A percentile compares a stretch with the other conserved stretches of the same genome.
Evolutionary conservation across 306 rosid genomes (phyloP).

Genomic region (Dryas alaskensis): DNA sequence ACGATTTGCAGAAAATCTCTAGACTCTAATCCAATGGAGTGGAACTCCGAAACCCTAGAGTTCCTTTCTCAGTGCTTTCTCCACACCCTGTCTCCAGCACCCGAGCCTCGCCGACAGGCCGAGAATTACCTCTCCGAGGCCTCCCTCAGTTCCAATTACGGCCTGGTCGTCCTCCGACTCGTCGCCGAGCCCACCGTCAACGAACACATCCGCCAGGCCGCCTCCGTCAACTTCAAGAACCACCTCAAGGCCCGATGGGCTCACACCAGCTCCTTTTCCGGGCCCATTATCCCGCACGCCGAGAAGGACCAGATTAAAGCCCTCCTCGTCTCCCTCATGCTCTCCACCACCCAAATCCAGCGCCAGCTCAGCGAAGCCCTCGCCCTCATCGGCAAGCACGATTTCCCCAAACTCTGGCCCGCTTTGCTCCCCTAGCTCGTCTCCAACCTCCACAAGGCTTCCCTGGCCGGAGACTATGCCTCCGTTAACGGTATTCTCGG

Average conservation of each 20-base stretch:
- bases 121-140: slow-evolving; percentile 68
- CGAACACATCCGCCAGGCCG: slow-evolving; percentile 83
- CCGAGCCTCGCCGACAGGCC: slow-evolving; percentile 91
- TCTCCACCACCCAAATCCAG: slow-evolving; percentile 63
- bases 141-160: slow-evolving; percentile 64
- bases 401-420: slow-evolving; percentile 86
- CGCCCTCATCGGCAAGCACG: slow-evolving; percentile 78
- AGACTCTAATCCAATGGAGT: slow-evolving; percentile 50
- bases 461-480: slow-evolving; percentile 57
- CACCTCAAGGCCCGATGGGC: slow-evolving; percentile 73
- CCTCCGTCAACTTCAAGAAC: slow-evolving; percentile 91
- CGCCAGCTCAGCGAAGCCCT: slow-evolving; percentile 91
- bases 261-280: slow-evolving; percentile 29
- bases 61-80: slow-evolving; percentile 79
- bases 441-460: slow-evolving; percentile 51
- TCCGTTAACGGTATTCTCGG: slow-evolving; percentile 88
- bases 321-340: slow-evolving; percentile 88
- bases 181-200: slow-evolving; percentile 74
- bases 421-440: slow-evolving; percentile 78
- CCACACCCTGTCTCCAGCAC: slow-evolving; percentile 77
- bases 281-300: slow-evolving; percentile 36
- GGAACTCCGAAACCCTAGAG: slow-evolving; percentile 78
- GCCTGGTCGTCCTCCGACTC: slow-evolving; percentile 84
- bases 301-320: slow-evolving; percentile 89
- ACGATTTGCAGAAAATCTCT: too few species aligned